Evolutionary conservation across 345 rosid species (phyloP).

Genomic region (Eucalyptus cloeziana): DNA sequence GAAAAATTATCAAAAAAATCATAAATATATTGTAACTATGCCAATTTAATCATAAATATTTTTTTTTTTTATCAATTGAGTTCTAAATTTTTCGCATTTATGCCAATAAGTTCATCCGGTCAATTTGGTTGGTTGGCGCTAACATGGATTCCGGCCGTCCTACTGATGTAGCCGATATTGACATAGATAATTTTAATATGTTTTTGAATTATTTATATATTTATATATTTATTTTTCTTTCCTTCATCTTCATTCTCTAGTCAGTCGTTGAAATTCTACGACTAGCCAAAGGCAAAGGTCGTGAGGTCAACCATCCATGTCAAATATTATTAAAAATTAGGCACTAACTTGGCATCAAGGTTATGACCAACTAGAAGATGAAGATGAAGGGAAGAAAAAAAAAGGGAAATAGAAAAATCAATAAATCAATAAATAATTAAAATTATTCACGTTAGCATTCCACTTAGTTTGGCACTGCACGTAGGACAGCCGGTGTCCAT

Average conservation of each 20-base stretch:
- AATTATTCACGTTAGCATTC: accelerated
- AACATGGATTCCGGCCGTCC: accelerated
- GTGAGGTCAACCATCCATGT: background rate
- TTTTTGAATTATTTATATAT: too few relatives aligned
- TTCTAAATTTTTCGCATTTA: background rate
- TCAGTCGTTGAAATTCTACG: accelerated
- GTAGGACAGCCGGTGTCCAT: accelerated
- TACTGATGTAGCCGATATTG: accelerated
- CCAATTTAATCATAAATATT: accelerated
- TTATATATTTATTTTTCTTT: too few relatives aligned
- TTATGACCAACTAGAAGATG: accelerated
- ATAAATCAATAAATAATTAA: too few relatives aligned
- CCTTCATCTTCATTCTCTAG: background rate
- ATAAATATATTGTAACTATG: accelerated
- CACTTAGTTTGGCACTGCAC: accelerated
- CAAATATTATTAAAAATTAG: background rate
- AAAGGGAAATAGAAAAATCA: accelerated
- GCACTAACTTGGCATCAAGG: accelerated
- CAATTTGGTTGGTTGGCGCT: background rate
- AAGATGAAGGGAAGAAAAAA: background rate
- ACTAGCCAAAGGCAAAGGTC: background rate
- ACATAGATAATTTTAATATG: too few relatives aligned
- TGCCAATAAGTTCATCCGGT: background rate
- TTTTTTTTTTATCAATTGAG: background rate
- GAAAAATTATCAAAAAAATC: too few relatives aligned